Conservation (phyloP, 805 yeast genomes). For the Crinitomyces ghanaensis region DNA sequence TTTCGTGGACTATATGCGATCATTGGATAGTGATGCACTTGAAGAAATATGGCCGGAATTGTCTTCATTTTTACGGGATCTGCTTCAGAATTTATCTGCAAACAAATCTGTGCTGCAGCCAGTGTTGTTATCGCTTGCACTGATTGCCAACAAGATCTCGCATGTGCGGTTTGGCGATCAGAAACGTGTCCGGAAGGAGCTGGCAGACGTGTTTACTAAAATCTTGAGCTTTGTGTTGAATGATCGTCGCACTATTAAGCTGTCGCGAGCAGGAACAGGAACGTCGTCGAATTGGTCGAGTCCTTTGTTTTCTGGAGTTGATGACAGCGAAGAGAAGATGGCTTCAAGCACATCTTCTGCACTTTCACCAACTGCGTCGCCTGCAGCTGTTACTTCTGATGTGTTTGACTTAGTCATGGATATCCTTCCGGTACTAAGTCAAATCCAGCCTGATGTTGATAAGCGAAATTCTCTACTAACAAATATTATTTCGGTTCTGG, state of each 20-base stretch:
- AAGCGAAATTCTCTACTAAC: no score
- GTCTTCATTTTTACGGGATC: conserved; percentile 48
- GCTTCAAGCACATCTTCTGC: not conserved
- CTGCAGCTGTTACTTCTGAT: not conserved
- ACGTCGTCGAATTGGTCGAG: no score
- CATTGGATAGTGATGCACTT: conserved; percentile 64
- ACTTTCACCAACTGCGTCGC: not conserved
- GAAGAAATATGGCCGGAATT: conserved; percentile 67
- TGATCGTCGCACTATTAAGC: not conserved
- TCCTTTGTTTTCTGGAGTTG: no score
- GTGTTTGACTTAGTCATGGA: no score
- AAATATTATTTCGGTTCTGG: no score
- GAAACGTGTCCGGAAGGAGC: conserved; percentile 46
- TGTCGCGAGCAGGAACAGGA: no score
- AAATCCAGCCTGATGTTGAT: no score
- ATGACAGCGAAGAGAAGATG: no score
- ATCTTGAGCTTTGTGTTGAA: conserved; percentile 21
- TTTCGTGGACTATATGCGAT: conserved; percentile 46
- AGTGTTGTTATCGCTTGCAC: conserved; percentile 40
- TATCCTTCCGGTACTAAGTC: no score
- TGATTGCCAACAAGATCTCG: conserved; percentile 46
- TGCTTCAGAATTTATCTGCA: conserved; percentile 33
- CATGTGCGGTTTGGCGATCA: conserved; percentile 51
- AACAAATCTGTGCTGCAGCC: conserved; percentile 43
- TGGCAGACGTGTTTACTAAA: conserved; percentile 35